Conservation (phyloP, 2,329 filamentous ascomycete genomes). For the Metarhizium rileyi region DNA sequence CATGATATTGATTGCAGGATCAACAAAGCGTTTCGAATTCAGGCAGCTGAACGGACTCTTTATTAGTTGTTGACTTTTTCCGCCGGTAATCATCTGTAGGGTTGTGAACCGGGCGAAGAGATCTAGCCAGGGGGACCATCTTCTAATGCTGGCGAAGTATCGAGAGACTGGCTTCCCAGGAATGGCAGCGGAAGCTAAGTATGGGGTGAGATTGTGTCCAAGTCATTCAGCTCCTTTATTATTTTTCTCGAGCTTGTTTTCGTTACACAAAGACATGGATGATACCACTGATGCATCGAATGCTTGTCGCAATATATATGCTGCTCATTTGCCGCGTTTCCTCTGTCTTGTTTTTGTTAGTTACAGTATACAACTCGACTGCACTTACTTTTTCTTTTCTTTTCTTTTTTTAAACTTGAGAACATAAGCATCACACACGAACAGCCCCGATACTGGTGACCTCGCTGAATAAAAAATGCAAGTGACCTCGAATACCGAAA, state of each 20-base stretch:
- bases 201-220: background rate
- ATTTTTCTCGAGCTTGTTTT: constrained; percentile 17
- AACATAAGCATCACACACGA: too few species aligned
- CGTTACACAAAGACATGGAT: constrained; percentile 26
- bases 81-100: background rate
- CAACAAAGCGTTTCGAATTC: background rate
- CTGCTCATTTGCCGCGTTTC: constrained; percentile 12
- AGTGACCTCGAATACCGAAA: too few species aligned
- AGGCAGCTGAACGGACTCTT: background rate
- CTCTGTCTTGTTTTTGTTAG: constrained; percentile 10
- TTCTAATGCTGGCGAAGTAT: background rate
- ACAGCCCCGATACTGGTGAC: too few species aligned
- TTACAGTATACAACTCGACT: background rate
- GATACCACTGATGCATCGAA: constrained; percentile 32
- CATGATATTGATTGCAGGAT: background rate
- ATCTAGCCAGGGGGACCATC: background rate
- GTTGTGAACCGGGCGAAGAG: background rate
- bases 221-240: constrained; percentile 1
- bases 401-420: too few species aligned
- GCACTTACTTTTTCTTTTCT: background rate
- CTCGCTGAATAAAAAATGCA: too few species aligned
- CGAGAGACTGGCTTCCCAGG: background rate
- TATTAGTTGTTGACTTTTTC: background rate
- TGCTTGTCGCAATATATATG: constrained; percentile 20
- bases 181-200: background rate